Percentiles rank a stretch among this genome's conserved stretches.
Evolutionary conservation across 371 early-diverging fungal genomes (phyloP).

Genomic region (Parasitella parasitica): DNA sequence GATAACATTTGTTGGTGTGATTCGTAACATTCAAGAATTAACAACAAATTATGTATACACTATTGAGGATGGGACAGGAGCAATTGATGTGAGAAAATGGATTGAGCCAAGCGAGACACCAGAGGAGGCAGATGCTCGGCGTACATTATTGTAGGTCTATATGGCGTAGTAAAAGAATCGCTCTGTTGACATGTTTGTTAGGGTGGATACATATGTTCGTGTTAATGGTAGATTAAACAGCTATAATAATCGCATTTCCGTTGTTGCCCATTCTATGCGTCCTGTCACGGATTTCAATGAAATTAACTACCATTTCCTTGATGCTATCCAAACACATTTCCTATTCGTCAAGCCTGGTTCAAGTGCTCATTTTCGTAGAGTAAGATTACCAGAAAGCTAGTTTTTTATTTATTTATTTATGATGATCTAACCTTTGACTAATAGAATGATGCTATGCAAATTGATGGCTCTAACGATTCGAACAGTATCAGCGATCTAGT

Average conservation of each 20-base stretch:
- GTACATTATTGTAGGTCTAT: slow-evolving; percentile 10
- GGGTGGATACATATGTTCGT: slow-evolving; percentile 62
- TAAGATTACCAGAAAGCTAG: too few relatives aligned
- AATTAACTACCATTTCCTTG: slow-evolving; percentile 70
- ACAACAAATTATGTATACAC: slow-evolving; percentile 60
- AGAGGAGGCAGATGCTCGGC: slow-evolving; percentile 31
- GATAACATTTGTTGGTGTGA: slow-evolving; percentile 65
- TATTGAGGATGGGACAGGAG: slow-evolving; percentile 81
- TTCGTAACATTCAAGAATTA: slow-evolving; percentile 52
- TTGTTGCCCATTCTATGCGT: slow-evolving; percentile 54
- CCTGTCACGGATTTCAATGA: slow-evolving; percentile 75
- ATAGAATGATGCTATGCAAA: slow-evolving; percentile 6
- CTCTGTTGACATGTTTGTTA: slow-evolving; percentile 3
- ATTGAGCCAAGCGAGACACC: slow-evolving; percentile 40
- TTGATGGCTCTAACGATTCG: neutral
- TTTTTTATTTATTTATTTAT: too few relatives aligned
- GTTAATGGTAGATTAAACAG: slow-evolving; percentile 64
- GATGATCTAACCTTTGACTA: too few relatives aligned
- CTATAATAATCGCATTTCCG: slow-evolving; percentile 55
- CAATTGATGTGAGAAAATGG: slow-evolving; percentile 70
- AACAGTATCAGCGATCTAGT: slow-evolving; percentile 8
- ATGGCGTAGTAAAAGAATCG: neutral
- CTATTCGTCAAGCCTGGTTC: slow-evolving; percentile 37
- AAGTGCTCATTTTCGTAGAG: neutral
- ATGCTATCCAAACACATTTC: slow-evolving; percentile 65